Base-by-base conservation (phyloP, 331 rosid species). In the Telfairia occidentalis region DNA sequence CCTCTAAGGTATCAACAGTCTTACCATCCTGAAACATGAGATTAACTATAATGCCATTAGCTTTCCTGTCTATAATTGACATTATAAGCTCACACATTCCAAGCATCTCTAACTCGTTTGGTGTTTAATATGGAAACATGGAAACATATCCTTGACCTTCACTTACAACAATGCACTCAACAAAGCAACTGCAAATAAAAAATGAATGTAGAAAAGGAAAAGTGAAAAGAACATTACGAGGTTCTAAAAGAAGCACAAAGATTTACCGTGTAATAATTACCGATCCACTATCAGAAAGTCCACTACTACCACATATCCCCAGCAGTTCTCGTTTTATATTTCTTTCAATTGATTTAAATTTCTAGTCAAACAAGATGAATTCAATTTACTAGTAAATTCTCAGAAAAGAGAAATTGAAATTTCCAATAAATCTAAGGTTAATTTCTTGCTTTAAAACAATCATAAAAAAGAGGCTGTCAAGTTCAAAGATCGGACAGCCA, bases 1-100 rank as follows among this genome's bases (percentile, higher is more conserved):
- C 98, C 88, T 94, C 98, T 84, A 94, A 83, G 69, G 95, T 84
- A 85, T 91, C 92, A 32, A 85, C 73, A 61, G 88, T 84, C 84
- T 94, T 90, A 67, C 98, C 97, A 87, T 86, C 89, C 98, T 94
- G 88, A 78, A 50, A 77, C 42, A 69, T 54, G 50, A 82, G 48
- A 45, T 24, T 54, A 75, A 45, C 28, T 58, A 40, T 58, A 40
- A 72, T 32, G 5, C n/a, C 37, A 30, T 73, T 28, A 52, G 34
- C 50, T 43, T 40, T 23, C 21, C 42, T 13, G 37, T 24, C 30
- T 46, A 67, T 11, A 28, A 67, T 7, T 11, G 54, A 65, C 26
- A 19, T 65, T 21, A 5, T 6, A 45, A 45, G 24, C 35, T 38
- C 26, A 70, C 57, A 70, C 34, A 3, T 45, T 16, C 16, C 24